Evolutionary conservation across 2,329 filamentous ascomycete genomes (phyloP).

Genomic region (Ceratocystis destructans): DNA sequence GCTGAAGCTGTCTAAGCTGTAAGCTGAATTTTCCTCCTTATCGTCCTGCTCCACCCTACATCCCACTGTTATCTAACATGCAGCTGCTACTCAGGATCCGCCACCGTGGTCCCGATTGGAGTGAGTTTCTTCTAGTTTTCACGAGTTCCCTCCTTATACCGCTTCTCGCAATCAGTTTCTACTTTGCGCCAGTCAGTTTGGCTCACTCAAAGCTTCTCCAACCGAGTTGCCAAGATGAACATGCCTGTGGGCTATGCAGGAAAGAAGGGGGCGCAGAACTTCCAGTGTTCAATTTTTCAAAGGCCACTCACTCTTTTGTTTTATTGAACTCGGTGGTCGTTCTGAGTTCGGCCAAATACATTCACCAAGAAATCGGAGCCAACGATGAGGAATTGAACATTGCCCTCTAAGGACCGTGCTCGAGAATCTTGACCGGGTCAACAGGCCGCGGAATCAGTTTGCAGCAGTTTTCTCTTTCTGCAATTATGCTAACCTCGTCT

Average conservation of each 20-base stretch:
- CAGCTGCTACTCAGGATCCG: slow-evolving; percentile 49
- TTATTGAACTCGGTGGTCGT: neutral
- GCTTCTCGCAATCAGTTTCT: neutral
- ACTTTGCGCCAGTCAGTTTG: neutral
- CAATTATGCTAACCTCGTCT: slow-evolving; percentile 24
- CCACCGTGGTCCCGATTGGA: slow-evolving; percentile 97
- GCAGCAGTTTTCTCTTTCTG: neutral
- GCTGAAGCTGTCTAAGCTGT: slow-evolving; percentile 88
- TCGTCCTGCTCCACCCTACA: neutral
- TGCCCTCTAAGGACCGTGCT: neutral
- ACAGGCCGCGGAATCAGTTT: neutral
- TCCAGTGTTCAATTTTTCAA: neutral
- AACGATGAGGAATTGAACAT: neutral
- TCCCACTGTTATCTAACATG: slow-evolving; percentile 8
- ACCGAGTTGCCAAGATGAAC: too few relatives aligned
- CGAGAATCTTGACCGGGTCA: neutral
- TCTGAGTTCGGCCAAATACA: neutral
- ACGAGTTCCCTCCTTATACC: neutral
- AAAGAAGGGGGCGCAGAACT: too few relatives aligned
- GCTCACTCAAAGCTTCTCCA: too few relatives aligned
- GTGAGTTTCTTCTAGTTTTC: slow-evolving; percentile 42
- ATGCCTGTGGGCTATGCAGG: too few relatives aligned
- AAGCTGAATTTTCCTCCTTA: slow-evolving; percentile 30
- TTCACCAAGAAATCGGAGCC: neutral
- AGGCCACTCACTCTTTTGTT: neutral